phyloP scores from a whole-genome alignment of 2,329 filamentous ascomycete species.

The Erysiphe pulchra region DNA sequence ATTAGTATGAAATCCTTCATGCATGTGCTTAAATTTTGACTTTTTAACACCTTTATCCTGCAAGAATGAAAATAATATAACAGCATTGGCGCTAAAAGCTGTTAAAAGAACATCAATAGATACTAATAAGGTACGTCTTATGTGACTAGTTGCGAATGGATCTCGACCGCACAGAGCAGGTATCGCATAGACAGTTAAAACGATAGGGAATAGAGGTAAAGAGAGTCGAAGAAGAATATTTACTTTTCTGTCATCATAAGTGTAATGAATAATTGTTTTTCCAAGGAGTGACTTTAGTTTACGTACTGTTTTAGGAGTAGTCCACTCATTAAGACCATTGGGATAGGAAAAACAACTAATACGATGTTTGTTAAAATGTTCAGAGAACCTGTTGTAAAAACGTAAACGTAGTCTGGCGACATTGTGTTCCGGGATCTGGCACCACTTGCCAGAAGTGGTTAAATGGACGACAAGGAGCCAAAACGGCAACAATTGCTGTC shows the following conservation, averaged over 20 bases:
- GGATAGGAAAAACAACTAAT: slow-evolving; percentile 66
- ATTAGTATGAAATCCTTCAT: not conserved
- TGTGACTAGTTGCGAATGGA: slow-evolving; percentile 35
- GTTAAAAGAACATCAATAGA: slow-evolving; percentile 75
- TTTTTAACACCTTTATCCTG: slow-evolving; percentile 78
- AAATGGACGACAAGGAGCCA: slow-evolving; percentile 60
- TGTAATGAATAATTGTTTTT: too few relatives aligned
- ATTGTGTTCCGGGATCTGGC: slow-evolving; percentile 62
- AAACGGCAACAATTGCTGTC: slow-evolving; percentile 51
- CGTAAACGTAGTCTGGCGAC: slow-evolving; percentile 60
- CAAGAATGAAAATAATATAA: slow-evolving; percentile 77
- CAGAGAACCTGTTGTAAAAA: slow-evolving; percentile 63
- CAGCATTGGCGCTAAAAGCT: slow-evolving; percentile 63
- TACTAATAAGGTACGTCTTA: slow-evolving; percentile 64
- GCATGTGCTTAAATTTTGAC: slow-evolving; percentile 34
- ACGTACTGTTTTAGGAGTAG: slow-evolving; percentile 32
- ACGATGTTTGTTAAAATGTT: slow-evolving; percentile 74
- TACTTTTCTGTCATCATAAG: slow-evolving; percentile 33
- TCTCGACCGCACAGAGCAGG: slow-evolving; percentile 40
- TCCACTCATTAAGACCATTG: slow-evolving; percentile 54
- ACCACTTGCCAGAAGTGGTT: slow-evolving; percentile 51
- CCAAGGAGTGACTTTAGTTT: not conserved
- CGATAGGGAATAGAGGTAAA: slow-evolving; percentile 51
- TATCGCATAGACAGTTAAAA: slow-evolving; percentile 56
- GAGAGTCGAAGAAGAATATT: slow-evolving; percentile 59